Evolutionary conservation across 441 rosid genomes (phyloP).

Genomic region (Omphalea diandra): DNA sequence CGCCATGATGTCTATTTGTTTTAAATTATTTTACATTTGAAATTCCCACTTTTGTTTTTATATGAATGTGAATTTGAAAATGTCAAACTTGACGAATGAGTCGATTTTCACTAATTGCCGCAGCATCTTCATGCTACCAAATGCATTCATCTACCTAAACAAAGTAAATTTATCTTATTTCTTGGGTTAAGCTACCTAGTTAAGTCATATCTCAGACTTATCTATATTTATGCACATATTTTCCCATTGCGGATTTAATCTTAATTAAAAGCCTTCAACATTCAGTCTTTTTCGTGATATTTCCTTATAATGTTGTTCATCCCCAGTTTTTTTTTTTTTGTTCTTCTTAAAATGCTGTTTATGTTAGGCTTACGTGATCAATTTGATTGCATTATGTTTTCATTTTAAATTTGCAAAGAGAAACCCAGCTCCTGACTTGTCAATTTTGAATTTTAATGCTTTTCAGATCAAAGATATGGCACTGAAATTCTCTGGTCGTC

Average conservation of each 20-base stretch:
- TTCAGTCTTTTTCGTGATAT: neutral
- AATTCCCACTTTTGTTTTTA: too few species aligned
- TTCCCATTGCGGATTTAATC: too few species aligned
- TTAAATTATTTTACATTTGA: too few species aligned
- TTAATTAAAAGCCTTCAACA: neutral
- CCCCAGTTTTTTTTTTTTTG: too few species aligned
- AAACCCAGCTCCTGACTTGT: neutral
- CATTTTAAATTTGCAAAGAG: neutral
- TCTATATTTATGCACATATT: too few species aligned
- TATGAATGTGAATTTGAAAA: neutral
- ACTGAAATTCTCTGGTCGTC: constrained; percentile 77
- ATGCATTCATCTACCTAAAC: neutral
- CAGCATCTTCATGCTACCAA: neutral
- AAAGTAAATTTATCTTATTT: neutral
- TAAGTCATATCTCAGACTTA: neutral
- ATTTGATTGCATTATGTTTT: neutral
- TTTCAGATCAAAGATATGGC: constrained; percentile 96
- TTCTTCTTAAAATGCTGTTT: too few species aligned
- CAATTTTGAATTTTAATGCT: neutral
- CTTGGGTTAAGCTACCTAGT: too few species aligned
- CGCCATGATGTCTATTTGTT: too few species aligned
- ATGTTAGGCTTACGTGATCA: neutral
- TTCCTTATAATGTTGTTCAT: neutral
- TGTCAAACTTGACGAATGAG: neutral
- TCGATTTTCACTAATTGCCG: neutral